Conservation (phyloP, 768 basidiomycete genomes). For the Rhodotorula toruloides region DNA sequence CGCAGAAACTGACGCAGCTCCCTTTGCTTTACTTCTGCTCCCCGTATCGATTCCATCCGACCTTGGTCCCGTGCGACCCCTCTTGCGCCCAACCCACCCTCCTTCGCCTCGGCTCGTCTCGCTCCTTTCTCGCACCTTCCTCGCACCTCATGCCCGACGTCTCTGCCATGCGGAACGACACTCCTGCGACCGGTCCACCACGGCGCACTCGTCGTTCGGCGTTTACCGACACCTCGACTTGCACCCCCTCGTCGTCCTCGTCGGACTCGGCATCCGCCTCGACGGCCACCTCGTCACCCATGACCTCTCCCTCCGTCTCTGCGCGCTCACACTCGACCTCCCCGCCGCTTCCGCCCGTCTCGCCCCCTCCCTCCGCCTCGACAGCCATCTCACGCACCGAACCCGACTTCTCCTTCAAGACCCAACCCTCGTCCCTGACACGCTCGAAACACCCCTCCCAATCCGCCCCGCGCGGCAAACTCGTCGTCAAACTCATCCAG, state of each 20-base stretch:
- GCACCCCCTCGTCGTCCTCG: background rate
- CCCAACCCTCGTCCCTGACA: slow-evolving; percentile 15
- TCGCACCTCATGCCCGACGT: background rate
- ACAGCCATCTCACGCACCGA: slow-evolving; percentile 30
- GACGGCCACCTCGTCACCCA: background rate
- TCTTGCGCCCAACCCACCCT: too few species aligned
- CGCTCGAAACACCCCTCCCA: slow-evolving; percentile 9
- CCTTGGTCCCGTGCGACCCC: too few species aligned
- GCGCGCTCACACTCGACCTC: background rate
- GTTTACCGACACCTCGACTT: background rate
- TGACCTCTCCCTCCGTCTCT: background rate
- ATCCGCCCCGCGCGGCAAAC: slow-evolving; percentile 54
- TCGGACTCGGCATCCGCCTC: slow-evolving; percentile 7
- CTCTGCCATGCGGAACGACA: background rate
- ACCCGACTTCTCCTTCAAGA: slow-evolving; percentile 38
- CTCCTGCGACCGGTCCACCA: background rate
- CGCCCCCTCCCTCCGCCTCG: background rate
- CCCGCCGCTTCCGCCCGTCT: background rate
- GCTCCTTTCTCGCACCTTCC: background rate
- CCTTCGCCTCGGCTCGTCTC: background rate
- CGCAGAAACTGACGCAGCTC: too few species aligned
- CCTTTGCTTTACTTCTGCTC: too few species aligned
- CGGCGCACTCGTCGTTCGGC: background rate
- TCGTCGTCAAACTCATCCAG: slow-evolving; percentile 92
- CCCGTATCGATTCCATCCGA: too few species aligned